phyloP scores from a whole-genome alignment of 208 protist species.

The Perkinsela sp. region DNA sequence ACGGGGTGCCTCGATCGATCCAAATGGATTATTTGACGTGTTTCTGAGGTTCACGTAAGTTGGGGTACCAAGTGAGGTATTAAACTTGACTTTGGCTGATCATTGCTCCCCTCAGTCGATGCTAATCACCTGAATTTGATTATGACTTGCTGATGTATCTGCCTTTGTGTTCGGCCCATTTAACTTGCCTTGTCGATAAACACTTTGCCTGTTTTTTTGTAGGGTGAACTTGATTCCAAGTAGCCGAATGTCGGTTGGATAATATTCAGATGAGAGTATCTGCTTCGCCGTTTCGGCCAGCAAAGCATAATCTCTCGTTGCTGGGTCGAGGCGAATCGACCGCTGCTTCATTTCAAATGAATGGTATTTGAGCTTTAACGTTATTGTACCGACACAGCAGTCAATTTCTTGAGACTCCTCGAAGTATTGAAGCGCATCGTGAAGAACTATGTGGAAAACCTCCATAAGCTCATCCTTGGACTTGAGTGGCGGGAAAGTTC shows the following conservation, averaged over 20 bases:
- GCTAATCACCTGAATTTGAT: too few relatives aligned
- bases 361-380: neutral
- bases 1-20: too few relatives aligned
- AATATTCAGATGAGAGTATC: neutral
- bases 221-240: neutral
- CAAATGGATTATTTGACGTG: too few relatives aligned
- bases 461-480: neutral
- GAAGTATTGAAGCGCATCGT: neutral
- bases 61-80: too few relatives aligned
- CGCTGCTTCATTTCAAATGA: neutral
- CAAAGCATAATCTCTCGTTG: neutral
- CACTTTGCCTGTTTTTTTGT: too few relatives aligned
- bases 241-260: neutral
- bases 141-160: too few relatives aligned
- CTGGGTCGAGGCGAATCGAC: neutral
- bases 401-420: neutral
- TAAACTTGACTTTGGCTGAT: too few relatives aligned
- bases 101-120: too few relatives aligned
- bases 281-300: neutral
- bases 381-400: neutral
- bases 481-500: neutral
- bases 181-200: too few relatives aligned
- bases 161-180: too few relatives aligned
- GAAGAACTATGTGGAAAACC: neutral
- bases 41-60: too few relatives aligned